A percentile compares a stretch with the other conserved stretches of the same genome.
phyloP scores from a whole-genome alignment of 2,329 filamentous ascomycete genomes.

The Trichothecium roseum region DNA sequence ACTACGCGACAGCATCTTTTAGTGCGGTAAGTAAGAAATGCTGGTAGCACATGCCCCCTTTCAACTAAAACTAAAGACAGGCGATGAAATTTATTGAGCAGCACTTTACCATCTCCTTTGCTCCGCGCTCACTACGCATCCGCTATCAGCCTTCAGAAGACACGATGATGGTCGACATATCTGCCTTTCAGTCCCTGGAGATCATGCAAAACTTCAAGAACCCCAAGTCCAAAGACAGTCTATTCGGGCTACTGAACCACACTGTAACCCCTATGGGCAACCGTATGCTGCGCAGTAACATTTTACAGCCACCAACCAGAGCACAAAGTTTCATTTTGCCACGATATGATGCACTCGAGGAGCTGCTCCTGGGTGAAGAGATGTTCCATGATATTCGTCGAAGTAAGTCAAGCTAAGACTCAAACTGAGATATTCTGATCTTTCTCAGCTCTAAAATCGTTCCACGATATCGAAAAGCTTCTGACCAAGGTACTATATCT shows the following conservation, averaged over 20 bases:
- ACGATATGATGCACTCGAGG: conserved; percentile 74
- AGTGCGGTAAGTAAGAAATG: conserved; percentile 55
- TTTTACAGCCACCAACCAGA: conserved; percentile 77
- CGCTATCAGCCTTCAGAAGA: conserved; percentile 82
- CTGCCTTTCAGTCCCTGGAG: conserved; percentile 78
- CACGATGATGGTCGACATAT: conserved; percentile 90
- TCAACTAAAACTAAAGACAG: conserved; percentile 35
- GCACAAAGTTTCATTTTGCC: conserved; percentile 53
- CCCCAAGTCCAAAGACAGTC: conserved; percentile 65
- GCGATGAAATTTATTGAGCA: conserved; percentile 72
- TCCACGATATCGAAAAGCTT: conserved; percentile 70
- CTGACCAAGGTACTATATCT: conserved; percentile 53
- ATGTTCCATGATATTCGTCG: conserved; percentile 71
- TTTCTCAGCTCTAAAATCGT: conserved; percentile 53
- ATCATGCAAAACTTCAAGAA: conserved; percentile 79
- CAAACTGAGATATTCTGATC: neutral
- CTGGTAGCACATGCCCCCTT: neutral
- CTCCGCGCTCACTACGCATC: conserved; percentile 72
- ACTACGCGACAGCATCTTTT: conserved; percentile 75
- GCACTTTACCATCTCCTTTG: conserved; percentile 57
- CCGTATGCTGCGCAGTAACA: conserved; percentile 71
- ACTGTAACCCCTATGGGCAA: conserved; percentile 83
- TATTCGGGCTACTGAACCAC: conserved; percentile 78
- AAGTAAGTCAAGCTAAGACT: conserved; percentile 30
- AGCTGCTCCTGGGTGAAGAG: conserved; percentile 71